Percentiles rank a stretch among this genome's conserved stretches.
Conservation (phyloP, 2,329 filamentous ascomycete species). For the Fusarium stilboides region DNA sequence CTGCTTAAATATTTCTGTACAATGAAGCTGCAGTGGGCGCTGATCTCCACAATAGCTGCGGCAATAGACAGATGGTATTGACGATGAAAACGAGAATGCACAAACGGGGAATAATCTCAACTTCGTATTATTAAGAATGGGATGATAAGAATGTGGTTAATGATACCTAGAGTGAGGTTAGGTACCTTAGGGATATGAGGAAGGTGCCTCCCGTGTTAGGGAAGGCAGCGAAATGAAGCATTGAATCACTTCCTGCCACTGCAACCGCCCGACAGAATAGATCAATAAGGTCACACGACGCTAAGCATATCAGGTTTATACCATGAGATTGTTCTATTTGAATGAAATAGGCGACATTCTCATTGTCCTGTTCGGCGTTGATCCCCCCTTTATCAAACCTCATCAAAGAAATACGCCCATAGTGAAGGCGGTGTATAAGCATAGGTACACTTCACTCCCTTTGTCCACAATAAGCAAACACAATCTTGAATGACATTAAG, state of each 20-base stretch:
- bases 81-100: not conserved
- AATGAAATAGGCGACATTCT: too few relatives aligned
- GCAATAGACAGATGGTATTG: not conserved
- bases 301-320: too few relatives aligned
- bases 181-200: not conserved
- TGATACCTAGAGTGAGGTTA: not conserved
- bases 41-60: slow-evolving; percentile 2
- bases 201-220: not conserved
- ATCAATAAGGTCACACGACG: too few relatives aligned
- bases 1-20: not conserved
- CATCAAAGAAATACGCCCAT: too few relatives aligned
- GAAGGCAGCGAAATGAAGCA: slow-evolving; percentile 3
- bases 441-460: too few relatives aligned
- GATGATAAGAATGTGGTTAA: slow-evolving; percentile 11
- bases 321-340: too few relatives aligned
- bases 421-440: too few relatives aligned
- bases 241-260: slow-evolving; percentile 11
- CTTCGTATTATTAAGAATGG: not conserved
- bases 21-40: not conserved
- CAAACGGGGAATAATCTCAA: not conserved
- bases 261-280: not conserved
- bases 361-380: too few relatives aligned
- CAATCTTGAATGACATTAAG: too few relatives aligned
- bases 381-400: too few relatives aligned
- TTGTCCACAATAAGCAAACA: too few relatives aligned